Evolutionary conservation across 2,329 filamentous ascomycete genomes (phyloP).

Genomic region (Ceratocystiopsis sp.): DNA sequence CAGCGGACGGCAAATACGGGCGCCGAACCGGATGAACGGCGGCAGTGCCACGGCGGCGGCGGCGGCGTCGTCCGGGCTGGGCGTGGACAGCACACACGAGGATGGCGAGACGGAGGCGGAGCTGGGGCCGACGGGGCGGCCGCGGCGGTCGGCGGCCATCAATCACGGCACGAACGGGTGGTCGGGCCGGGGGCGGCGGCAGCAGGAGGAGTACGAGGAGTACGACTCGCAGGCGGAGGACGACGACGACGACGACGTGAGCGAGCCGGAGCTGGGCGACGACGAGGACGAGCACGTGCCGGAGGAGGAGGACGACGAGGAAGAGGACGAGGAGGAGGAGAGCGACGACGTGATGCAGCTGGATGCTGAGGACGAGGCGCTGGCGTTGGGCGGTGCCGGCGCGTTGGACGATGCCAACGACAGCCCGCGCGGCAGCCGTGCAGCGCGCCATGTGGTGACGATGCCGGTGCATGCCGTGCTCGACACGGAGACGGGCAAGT

Average conservation of each 20-base stretch:
- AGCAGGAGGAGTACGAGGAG: constrained; percentile 20
- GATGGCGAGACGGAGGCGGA: constrained; percentile 18
- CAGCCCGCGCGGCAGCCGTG: no score
- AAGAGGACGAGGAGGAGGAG: constrained; percentile 36
- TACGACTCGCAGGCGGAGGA: constrained; percentile 33
- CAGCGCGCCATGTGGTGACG: constrained; percentile 47
- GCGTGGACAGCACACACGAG: constrained; percentile 9
- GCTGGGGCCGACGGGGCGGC: constrained; percentile 28
- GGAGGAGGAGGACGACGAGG: constrained; percentile 35
- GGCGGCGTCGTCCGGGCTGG: no score
- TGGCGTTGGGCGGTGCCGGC: background rate
- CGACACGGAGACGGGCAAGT: constrained; percentile 18
- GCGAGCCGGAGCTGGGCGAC: constrained; percentile 58
- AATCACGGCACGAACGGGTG: constrained; percentile 34
- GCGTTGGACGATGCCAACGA: constrained; percentile 8
- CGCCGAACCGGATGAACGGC: constrained; percentile 45
- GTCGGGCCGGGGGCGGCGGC: constrained; percentile 18
- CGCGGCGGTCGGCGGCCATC: constrained; percentile 31
- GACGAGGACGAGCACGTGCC: constrained; percentile 38
- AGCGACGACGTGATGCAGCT: constrained; percentile 36
- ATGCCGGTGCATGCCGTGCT: constrained; percentile 35
- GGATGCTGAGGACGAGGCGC: constrained; percentile 30
- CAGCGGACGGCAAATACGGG: constrained; percentile 71
- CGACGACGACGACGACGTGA: constrained; percentile 50
- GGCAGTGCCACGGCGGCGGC: no score